These are phyloP conservation scores for Fusarium ramigenum DNA, from an alignment of 2,329 filamentous ascomycete genomes.

Conservation along the genomic window DNA sequence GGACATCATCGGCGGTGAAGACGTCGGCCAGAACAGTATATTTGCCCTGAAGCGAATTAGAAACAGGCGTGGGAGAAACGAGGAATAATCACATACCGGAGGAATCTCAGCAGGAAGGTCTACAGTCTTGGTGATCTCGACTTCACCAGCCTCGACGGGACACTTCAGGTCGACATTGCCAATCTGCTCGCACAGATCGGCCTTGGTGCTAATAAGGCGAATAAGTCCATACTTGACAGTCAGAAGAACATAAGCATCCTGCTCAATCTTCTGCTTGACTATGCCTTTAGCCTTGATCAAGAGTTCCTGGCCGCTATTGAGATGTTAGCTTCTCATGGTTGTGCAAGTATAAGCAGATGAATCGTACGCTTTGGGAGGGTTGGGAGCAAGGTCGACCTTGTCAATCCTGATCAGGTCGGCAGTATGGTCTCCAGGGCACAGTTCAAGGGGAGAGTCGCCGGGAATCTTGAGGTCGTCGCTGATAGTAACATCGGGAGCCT, in stretches of 20 bases:
- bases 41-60: conserved; percentile 70
- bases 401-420: conserved; percentile 80
- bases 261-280: conserved; percentile 75
- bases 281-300: conserved; percentile 80
- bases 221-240: conserved; percentile 96
- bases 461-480: conserved; percentile 72
- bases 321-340: conserved; percentile 36
- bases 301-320: conserved; percentile 76
- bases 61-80: conserved; percentile 28
- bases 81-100: conserved; percentile 69
- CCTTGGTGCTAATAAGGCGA: conserved; percentile 80
- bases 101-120: conserved; percentile 88
- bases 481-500: conserved; percentile 51
- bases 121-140: conserved; percentile 81
- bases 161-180: conserved; percentile 89
- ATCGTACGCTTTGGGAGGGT: conserved; percentile 86
- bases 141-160: conserved; percentile 82
- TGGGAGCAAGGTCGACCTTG: conserved; percentile 82
- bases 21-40: conserved; percentile 92
- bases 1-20: conserved; percentile 74
- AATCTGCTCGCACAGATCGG: conserved; percentile 90
- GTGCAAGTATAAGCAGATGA: conserved; percentile 11
- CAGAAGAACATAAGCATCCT: conserved; percentile 83
- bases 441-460: conserved; percentile 85
- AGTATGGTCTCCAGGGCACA: conserved; percentile 74